Base-by-base conservation (phyloP, 106 monocot species). In the Allium sativum region DNA sequence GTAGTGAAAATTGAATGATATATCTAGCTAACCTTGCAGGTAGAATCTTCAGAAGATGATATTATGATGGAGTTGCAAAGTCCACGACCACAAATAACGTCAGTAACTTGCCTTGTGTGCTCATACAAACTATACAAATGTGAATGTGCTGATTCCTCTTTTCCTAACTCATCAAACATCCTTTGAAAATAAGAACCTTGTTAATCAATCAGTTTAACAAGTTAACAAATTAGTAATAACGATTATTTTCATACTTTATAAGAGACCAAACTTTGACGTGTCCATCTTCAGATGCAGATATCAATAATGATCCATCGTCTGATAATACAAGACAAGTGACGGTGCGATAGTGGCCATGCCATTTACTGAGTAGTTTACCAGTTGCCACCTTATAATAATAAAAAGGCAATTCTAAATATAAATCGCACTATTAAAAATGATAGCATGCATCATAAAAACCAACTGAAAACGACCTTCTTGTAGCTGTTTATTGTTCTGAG, bases 241-340 rank as follows among this genome's bases (percentile, higher is more conserved):
- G 8, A 48, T 31, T 55, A 4, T 41, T 50, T 18, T 7, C 47
- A 63, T 78, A 89, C 84, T 68, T 82, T 58, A 82, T 31, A 20
- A 96, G 84, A 18, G 77, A 74, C 96, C 96, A 96, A 59, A 96
- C 87, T 80, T 76, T 90, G 65, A 96, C 53, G 19, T 66, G 55
- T 45, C 96, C 90, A 76, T 96, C 96, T 41, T 78, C 76, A 4
- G 90, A 77, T 21, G 87, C 90, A 41, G 96, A 96, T 31, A 91
- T 76, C 47, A 96, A 65, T 18, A 96, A 50, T 7, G 89, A 85
- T 46, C 84, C 87, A 52, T 91, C 82, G 56, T 84, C 76, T 16
- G 86, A 82, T 17, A 96, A 72, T 0, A 78, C 55, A 21, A 96
- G 74, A 69, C 90, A 96, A 56, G 78, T 96, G 41, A 96, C 84